phyloP scores from a whole-genome alignment of 352 stramenopile species.

The Globisporangium carolinianum region DNA sequence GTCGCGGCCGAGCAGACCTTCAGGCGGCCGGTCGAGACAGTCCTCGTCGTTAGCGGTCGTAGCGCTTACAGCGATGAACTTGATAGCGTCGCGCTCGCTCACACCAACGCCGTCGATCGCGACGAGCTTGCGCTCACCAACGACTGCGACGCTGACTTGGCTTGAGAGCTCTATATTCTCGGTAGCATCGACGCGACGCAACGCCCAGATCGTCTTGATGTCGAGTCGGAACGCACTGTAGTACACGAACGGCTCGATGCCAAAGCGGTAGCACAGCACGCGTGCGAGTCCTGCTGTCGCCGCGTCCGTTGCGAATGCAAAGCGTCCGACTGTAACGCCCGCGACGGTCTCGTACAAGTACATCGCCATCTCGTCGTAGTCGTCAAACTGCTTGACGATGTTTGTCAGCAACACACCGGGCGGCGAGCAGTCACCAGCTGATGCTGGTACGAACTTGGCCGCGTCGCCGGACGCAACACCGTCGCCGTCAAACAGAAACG shows the following conservation, averaged over 20 bases:
- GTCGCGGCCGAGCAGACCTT: constrained; percentile 26
- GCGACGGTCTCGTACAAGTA: constrained; percentile 57
- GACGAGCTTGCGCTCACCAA: constrained; percentile 56
- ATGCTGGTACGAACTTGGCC: constrained; percentile 47
- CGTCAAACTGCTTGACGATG: constrained; percentile 61
- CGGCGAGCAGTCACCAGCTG: constrained; percentile 22
- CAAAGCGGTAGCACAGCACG: constrained; percentile 59
- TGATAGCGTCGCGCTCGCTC: constrained; percentile 36
- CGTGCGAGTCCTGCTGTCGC: constrained; percentile 29
- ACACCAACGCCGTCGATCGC: constrained; percentile 45
- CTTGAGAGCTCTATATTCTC: not conserved
- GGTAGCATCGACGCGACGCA: constrained; percentile 18
- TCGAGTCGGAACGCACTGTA: constrained; percentile 51
- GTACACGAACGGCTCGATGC: constrained; percentile 40
- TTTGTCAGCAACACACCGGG: constrained; percentile 39
- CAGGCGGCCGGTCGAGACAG: constrained; percentile 26
- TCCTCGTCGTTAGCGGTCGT: constrained; percentile 15
- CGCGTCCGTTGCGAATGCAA: constrained; percentile 28
- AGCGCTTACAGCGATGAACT: constrained; percentile 30
- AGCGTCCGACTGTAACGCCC: constrained; percentile 33
- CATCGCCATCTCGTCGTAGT: constrained; percentile 53
- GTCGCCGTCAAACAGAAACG: constrained; percentile 60
- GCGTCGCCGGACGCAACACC: constrained; percentile 48
- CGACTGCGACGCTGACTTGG: constrained; percentile 36
- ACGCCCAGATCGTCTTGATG: constrained; percentile 51